A percentile compares a stretch with the other conserved stretches of the same genome.
Conservation (phyloP, 495 filamentous ascomycete species). For the Hypoxylon lienhwacheense region DNA sequence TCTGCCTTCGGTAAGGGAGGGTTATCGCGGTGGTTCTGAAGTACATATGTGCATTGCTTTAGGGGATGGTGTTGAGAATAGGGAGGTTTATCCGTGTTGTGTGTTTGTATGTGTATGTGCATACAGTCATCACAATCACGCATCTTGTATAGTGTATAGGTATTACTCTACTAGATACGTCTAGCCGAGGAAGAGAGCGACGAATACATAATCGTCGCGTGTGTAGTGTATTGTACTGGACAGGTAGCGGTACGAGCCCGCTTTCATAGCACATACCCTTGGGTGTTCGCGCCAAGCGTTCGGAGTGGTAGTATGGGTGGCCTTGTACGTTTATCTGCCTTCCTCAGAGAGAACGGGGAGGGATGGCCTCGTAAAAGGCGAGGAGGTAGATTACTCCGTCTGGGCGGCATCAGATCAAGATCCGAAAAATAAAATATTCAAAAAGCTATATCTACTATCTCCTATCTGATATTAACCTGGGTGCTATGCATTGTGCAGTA, state of each 20-base stretch:
- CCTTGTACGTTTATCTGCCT: constrained; percentile 1
- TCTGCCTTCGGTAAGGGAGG: no score
- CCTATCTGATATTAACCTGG: neutral
- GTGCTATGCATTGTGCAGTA: neutral
- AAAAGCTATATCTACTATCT: constrained; percentile 23
- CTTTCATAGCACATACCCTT: no score
- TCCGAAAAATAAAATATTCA: constrained; percentile 13
- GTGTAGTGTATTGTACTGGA: constrained; percentile 7
- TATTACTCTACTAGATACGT: no score
- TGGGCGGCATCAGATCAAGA: constrained; percentile 8
- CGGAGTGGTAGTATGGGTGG: constrained; percentile 8
- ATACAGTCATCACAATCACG: no score
- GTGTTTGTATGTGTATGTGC: no score
- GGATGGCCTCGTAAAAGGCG: constrained; percentile 2
- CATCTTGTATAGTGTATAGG: no score
- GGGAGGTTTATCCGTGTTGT: constrained; percentile 11
- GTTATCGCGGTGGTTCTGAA: constrained; percentile 7
- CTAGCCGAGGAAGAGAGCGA: neutral
- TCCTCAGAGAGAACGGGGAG: constrained; percentile 9
- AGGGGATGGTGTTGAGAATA: neutral
- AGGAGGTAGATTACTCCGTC: constrained; percentile 15
- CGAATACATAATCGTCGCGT: neutral
- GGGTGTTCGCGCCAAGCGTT: constrained; percentile 7
- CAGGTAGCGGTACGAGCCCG: no score
- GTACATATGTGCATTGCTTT: neutral